These are phyloP conservation scores for Aureobasidium sp. DNA, from an alignment of 2,329 filamentous ascomycete genomes.

Conservation along the genomic window DNA sequence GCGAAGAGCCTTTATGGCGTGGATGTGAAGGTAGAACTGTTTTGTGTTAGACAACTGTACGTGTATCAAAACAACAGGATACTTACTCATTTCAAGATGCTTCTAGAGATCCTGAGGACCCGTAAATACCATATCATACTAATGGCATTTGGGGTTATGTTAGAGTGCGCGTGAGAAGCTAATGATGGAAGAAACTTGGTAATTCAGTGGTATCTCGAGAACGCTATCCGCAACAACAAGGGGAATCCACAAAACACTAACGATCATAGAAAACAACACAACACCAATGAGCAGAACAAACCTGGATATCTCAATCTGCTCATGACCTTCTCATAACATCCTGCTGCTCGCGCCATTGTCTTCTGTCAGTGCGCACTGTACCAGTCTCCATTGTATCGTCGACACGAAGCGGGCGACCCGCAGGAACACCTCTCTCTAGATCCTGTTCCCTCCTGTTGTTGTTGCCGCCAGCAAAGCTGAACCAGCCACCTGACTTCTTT, in stretches of 20 bases:
- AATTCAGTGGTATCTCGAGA: constrained; percentile 1
- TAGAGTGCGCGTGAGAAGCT: too few species aligned
- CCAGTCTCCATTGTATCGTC: constrained; percentile 11
- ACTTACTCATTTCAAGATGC: too few species aligned
- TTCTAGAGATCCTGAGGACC: too few species aligned
- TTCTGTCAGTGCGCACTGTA: background rate
- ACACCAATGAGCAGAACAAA: background rate
- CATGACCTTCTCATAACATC: background rate
- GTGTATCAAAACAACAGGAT: too few species aligned
- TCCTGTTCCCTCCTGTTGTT: constrained; percentile 13
- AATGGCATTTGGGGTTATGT: too few species aligned
- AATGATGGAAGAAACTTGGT: background rate
- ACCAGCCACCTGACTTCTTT: constrained; percentile 10
- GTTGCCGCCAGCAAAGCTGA: constrained; percentile 8
- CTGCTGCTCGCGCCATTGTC: background rate
- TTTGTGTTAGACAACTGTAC: too few species aligned
- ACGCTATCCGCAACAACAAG: background rate
- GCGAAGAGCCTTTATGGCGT: too few species aligned
- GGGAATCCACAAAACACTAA: background rate
- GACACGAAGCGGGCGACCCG: background rate
- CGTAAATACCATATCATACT: too few species aligned
- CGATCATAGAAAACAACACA: background rate
- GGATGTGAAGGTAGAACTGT: too few species aligned
- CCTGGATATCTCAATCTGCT: background rate
- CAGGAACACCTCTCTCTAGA: constrained; percentile 13